Base-by-base conservation (phyloP, 805 yeast species). In the Debaryomyces tyrocola region DNA sequence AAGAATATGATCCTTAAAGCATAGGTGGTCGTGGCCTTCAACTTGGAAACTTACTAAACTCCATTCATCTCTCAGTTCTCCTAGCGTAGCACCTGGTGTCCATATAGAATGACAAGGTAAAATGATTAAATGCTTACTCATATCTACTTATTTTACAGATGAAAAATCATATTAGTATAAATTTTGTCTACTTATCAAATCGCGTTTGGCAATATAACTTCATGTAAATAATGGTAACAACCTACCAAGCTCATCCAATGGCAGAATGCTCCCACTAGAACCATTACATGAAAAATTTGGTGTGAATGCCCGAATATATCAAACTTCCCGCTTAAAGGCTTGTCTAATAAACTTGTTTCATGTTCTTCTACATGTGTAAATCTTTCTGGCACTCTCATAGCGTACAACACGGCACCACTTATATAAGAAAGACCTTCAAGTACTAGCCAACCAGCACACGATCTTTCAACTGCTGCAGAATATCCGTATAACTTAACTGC, bases 231-330 rank as follows among this genome's bases (percentile, higher is more conserved):
- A 40, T 69, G 68, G 57, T 85, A 86, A 21, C 88, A 74, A 7
- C 71, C 73, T 3, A 80, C 58, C 31, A 90, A 67, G 0, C 85
- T 95, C 45, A 56, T 70, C 64, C 85, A 80, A 66, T 90, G 97
- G 47, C 85, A 85, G 45, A 68, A 70, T 0, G 96, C 87, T 11
- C 95, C 96, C 10, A 83, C 53, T 0, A 88, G 90, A 6, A 89
- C 96, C 56, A 86, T 63, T 8, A 85, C 64, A 62, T 89, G 96
- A 60, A 90, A 89, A 8, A 90, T 75, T 59, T 90, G 96, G 62
- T 90, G 97, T 6, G 95, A 85, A 53, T 87, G 86, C 1, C 96
- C 96, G 64, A 80, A 75, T 9, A 80, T 57, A 54, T 89, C 96
- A 60, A 77, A 87, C 17, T 34, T 53, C 2, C 73, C 74, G 1